A percentile compares a stretch with the other conserved stretches of the same genome.
These are phyloP conservation scores for Knoxdaviesia capensis DNA, from an alignment of 2,329 filamentous ascomycete species.

Conservation along the genomic window DNA sequence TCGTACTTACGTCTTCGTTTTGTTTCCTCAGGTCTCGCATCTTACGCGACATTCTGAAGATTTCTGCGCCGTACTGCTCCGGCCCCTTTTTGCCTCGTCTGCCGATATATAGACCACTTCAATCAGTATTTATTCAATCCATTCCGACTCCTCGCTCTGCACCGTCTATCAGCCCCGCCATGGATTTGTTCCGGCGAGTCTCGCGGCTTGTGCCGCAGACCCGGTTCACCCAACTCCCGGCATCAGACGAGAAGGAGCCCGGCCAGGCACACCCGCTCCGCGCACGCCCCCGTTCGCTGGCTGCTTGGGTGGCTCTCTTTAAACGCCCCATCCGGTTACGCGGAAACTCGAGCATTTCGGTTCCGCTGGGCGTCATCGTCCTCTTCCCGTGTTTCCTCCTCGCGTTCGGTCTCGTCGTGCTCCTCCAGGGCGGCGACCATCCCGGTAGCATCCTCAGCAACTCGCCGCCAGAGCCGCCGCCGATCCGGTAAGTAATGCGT, in stretches of 20 bases:
- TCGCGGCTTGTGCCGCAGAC: conserved; percentile 25
- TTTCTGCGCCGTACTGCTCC: not conserved
- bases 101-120: not conserved
- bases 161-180: conserved; percentile 11
- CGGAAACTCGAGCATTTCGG: conserved; percentile 80
- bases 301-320: conserved; percentile 48
- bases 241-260: conserved; percentile 27
- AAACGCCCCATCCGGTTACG: conserved; percentile 69
- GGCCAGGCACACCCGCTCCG: conserved; percentile 19
- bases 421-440: conserved; percentile 71
- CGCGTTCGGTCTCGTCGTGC: conserved; percentile 74
- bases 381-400: conserved; percentile 84
- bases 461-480: conserved; percentile 74
- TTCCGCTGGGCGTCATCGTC: conserved; percentile 80
- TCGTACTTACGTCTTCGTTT: not conserved
- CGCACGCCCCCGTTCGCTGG: conserved; percentile 13
- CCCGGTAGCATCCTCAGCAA: conserved; percentile 48
- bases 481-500: conserved; percentile 50
- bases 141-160: not conserved
- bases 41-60: not conserved
- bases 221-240: conserved; percentile 23
- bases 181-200: conserved; percentile 39
- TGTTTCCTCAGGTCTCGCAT: not conserved
- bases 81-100: not conserved
- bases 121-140: not conserved